Evolutionary conservation across 345 rosid species (phyloP), one percentile per base, ranked within the genome.

Genomic region (Pseudoturritis turrita): DNA sequence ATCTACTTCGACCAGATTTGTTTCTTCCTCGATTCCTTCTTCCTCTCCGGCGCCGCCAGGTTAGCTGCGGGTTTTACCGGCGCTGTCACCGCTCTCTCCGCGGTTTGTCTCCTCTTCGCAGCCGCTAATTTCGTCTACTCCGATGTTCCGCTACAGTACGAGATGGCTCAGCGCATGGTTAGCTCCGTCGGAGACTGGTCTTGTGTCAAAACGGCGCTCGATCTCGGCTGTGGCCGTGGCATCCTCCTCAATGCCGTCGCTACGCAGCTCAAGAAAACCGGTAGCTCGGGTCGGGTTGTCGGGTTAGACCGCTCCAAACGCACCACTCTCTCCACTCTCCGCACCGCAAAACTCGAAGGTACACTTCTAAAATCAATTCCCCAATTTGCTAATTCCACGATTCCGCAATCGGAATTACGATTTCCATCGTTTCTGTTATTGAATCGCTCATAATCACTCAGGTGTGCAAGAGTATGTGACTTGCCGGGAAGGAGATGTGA

Each of bases 381-480:
- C 6, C 43, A 41, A 25, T 61, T 61, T 4, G n/a, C 21, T 8
- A 15, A 28, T 31, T 26, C 10, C 15, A 2, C 19, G 9, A 51
- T 50, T 45, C 13, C 13, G 28, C 6, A 23, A n/a, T 51, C 0
- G 18, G 52, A 52, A 15, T 40, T 22, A 9, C 28, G n/a, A 19
- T 54, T 43, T 5, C n/a, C 12, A 10, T 44, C 11, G 45, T 10
- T 6, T 39, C 1, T 2, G 31, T 57, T 9, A 7, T 41, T 62
- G 12, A 3, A 50, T 50, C 35, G 26, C 26, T 4, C 43, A 90
- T 8, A 3, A 50, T 50, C 35, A 19, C 26, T 4, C 43, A 90
- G 98, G 98, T 9, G 98, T 94, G 5, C 95, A 89, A 73, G 98
- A 94, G 71, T 94, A 94, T 62, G 99, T 94, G 17, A 94, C 99